Conservation (phyloP, 2,329 filamentous ascomycete genomes). For the Penicillium griseofulvum region DNA sequence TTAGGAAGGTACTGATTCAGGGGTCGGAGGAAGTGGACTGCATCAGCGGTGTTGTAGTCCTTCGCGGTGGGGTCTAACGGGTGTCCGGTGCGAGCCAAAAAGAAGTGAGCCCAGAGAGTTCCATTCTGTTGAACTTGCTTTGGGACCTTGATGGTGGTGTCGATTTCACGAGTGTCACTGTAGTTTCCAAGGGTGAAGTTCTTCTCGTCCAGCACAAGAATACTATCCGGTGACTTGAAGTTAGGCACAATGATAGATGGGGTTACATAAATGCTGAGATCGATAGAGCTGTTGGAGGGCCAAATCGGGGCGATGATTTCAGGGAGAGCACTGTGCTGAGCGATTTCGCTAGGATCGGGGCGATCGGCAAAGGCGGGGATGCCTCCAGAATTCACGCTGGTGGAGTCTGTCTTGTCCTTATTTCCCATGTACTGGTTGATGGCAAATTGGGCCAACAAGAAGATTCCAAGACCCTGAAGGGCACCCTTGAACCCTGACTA, state of each 20-base stretch:
- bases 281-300: constrained; percentile 73
- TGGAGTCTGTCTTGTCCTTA: constrained; percentile 27
- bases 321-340: constrained; percentile 52
- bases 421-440: constrained; percentile 55
- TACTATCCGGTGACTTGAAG: constrained; percentile 64
- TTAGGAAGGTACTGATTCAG: constrained; percentile 86
- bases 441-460: constrained; percentile 58
- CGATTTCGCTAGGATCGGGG: constrained; percentile 49
- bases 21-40: constrained; percentile 80
- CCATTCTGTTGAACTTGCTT: constrained; percentile 82
- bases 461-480: constrained; percentile 58
- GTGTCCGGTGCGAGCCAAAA: constrained; percentile 72
- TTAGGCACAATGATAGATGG: constrained; percentile 64
- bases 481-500: constrained; percentile 45
- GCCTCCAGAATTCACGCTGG: constrained; percentile 21
- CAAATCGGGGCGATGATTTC: constrained; percentile 82
- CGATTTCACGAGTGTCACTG: constrained; percentile 72
- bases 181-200: constrained; percentile 75
- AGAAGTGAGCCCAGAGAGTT: constrained; percentile 93
- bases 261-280: constrained; percentile 82
- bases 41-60: constrained; percentile 70
- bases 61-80: constrained; percentile 71
- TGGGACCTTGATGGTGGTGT: constrained; percentile 76
- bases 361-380: constrained; percentile 66
- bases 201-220: constrained; percentile 75